Conservation (phyloP, 2,329 filamentous ascomycete genomes). For the Phyllosticta capitalensis region DNA sequence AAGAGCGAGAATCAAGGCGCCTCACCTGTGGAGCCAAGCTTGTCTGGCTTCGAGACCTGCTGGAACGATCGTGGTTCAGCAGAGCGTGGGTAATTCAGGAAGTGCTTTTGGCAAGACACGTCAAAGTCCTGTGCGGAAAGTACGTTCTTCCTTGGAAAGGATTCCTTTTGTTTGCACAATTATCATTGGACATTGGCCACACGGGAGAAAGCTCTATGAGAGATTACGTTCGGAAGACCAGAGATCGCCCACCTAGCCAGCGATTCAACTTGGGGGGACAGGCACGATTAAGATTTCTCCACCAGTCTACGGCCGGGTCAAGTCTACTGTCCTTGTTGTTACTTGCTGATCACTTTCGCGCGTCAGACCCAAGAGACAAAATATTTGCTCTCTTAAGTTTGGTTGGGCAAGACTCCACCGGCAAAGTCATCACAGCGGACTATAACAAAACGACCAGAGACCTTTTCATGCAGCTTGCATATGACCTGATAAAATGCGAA, state of each 20-base stretch:
- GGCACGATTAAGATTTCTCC: too few species aligned
- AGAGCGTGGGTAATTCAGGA: conserved; percentile 7
- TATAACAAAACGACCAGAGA: background rate
- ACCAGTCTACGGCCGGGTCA: background rate
- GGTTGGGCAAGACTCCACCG: background rate
- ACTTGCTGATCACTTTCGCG: background rate
- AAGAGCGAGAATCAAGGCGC: too few species aligned
- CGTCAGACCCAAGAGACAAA: conserved; percentile 3
- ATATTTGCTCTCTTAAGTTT: background rate
- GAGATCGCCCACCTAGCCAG: too few species aligned
- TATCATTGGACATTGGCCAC: too few species aligned
- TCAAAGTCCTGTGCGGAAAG: background rate
- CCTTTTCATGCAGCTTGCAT: background rate
- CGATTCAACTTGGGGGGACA: too few species aligned
- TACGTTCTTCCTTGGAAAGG: background rate
- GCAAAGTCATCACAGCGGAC: background rate
- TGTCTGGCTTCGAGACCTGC: too few species aligned
- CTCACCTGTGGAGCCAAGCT: too few species aligned
- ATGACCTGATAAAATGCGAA: background rate
- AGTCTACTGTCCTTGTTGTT: background rate
- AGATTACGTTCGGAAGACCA: too few species aligned
- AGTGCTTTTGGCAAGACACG: background rate
- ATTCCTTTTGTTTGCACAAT: too few species aligned
- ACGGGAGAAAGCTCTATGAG: too few species aligned
- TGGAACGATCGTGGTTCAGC: conserved; percentile 1